These are phyloP conservation scores for Anisodus acutangulus DNA, from an alignment of 257 asterid genomes.

Conservation along the genomic window DNA sequence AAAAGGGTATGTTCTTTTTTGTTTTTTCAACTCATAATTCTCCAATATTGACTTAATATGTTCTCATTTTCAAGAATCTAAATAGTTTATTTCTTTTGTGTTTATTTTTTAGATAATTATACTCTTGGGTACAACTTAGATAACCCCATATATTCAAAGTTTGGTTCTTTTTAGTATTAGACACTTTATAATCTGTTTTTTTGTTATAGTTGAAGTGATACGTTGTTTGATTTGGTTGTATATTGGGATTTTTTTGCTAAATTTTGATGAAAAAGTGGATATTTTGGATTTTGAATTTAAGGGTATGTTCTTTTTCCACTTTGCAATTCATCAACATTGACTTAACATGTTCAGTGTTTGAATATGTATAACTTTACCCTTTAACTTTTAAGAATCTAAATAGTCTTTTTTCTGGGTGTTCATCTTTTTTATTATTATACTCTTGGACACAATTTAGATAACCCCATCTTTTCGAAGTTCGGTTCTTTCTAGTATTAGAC, in stretches of 20 bases:
- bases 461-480: neutral
- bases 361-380: neutral
- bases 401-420: neutral
- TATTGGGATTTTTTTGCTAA: neutral
- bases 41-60: neutral
- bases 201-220: neutral
- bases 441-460: neutral
- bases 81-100: neutral
- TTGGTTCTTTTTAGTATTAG: slow-evolving; percentile 2
- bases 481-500: neutral
- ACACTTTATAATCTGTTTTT: neutral
- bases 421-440: neutral
- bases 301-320: neutral
- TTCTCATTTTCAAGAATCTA: neutral
- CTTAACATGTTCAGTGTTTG: neutral
- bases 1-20: neutral
- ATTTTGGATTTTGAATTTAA: neutral
- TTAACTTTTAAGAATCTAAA: neutral
- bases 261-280: neutral
- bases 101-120: neutral
- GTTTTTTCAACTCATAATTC: neutral
- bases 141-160: neutral
- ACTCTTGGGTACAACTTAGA: neutral
- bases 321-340: neutral
- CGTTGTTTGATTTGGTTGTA: neutral